Conservation (phyloP, 1,284 basidiomycete species). For the Ustilago xerochloae region DNA sequence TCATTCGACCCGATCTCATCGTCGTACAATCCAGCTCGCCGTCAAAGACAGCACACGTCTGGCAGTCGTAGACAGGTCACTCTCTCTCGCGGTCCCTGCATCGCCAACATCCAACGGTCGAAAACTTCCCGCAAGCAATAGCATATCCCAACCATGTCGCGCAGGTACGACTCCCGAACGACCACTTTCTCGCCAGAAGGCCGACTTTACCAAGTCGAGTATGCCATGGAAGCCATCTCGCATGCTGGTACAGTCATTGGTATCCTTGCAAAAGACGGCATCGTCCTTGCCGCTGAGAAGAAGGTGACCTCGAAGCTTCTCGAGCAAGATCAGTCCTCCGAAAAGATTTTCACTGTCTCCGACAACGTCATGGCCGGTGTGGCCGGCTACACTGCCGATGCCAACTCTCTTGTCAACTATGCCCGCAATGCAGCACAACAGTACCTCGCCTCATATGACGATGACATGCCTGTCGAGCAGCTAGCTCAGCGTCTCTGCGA, state of each 20-base stretch:
- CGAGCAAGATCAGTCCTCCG: conserved; percentile 88
- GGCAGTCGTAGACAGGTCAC: too few species aligned
- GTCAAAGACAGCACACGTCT: too few species aligned
- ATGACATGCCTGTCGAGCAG: conserved; percentile 97
- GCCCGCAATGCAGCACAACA: conserved; percentile 87
- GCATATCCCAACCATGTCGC: conserved; percentile 54
- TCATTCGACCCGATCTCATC: too few species aligned
- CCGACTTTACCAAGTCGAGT: conserved; percentile 79
- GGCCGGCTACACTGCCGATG: conserved; percentile 94
- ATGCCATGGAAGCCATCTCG: conserved; percentile 99
- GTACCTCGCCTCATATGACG: conserved; percentile 89
- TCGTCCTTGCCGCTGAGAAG: conserved; percentile 98
- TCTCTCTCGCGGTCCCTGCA: too few species aligned
- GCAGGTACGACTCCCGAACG: conserved; percentile 66
- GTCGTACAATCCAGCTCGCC: too few species aligned
- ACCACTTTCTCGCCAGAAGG: conserved; percentile 69
- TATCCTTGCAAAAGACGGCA: conserved; percentile 86
- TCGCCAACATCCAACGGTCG: background rate
- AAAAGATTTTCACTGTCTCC: conserved; percentile 90
- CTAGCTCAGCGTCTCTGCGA: conserved; percentile 93
- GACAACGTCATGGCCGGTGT: conserved; percentile 91
- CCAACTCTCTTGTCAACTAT: conserved; percentile 96
- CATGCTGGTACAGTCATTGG: conserved; percentile 95
- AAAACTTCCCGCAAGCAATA: background rate
- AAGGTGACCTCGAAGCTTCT: conserved; percentile 98